Evolutionary conservation across 2,329 filamentous ascomycete species (phyloP).

Genomic region (Arthrinium puccinioides): DNA sequence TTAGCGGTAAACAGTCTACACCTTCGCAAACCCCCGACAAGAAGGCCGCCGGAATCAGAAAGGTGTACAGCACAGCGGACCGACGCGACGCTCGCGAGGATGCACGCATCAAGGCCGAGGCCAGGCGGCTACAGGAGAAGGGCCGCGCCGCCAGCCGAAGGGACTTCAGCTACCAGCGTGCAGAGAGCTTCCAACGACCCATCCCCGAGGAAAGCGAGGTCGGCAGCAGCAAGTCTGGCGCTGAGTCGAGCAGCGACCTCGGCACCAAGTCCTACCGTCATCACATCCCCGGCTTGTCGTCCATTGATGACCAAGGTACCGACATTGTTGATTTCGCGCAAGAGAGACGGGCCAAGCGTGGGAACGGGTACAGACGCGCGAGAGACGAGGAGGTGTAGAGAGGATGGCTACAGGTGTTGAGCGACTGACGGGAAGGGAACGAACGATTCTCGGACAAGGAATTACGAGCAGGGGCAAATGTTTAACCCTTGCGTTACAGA

Average conservation of each 20-base stretch:
- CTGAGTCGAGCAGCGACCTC: constrained; percentile 34
- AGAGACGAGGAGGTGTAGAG: neutral
- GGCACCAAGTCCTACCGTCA: constrained; percentile 53
- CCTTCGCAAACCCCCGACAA: constrained; percentile 48
- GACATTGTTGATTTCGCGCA: constrained; percentile 29
- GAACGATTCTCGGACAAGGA: no score
- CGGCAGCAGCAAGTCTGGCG: constrained; percentile 16
- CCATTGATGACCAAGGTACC: constrained; percentile 15
- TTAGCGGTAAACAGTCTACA: constrained; percentile 49
- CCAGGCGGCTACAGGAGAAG: constrained; percentile 46
- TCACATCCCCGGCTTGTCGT: constrained; percentile 43
- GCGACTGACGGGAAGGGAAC: no score
- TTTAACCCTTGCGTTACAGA: no score
- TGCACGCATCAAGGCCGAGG: constrained; percentile 50
- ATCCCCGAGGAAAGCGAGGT: constrained; percentile 18
- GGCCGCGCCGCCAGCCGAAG: constrained; percentile 35
- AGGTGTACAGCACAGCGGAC: constrained; percentile 55
- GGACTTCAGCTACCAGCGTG: constrained; percentile 48
- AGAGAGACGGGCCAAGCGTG: constrained; percentile 34
- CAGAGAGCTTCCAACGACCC: constrained; percentile 21
- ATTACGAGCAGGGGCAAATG: no score
- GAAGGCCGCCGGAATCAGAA: constrained; percentile 42
- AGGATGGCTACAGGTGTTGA: no score
- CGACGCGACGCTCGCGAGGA: constrained; percentile 43
- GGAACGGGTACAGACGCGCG: constrained; percentile 21